These are phyloP conservation scores for Russula virescens DNA, from an alignment of 768 basidiomycete genomes.

Conservation along the genomic window DNA sequence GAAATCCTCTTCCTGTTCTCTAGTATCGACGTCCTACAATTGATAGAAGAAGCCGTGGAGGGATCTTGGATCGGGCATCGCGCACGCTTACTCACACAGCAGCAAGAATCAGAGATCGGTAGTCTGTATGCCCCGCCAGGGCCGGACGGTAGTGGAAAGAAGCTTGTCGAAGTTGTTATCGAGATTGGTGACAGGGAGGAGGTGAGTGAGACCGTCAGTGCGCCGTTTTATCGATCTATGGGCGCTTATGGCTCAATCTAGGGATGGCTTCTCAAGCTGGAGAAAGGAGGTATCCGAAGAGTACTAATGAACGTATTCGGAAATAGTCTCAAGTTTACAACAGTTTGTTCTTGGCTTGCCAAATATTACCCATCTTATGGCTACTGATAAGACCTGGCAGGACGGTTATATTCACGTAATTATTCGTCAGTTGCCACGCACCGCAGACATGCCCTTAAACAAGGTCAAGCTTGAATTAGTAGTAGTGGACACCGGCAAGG, in stretches of 20 bases:
- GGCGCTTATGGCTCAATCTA: conserved; percentile 29
- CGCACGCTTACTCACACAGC: conserved; percentile 64
- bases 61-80: conserved; percentile 92
- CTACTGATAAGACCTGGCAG: conserved; percentile 34
- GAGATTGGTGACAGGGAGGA: conserved; percentile 71
- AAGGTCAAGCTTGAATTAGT: conserved; percentile 75
- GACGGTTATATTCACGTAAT: conserved; percentile 84
- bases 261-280: conserved; percentile 86
- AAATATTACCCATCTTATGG: neutral
- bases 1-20: neutral
- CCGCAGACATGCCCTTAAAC: conserved; percentile 46
- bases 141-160: conserved; percentile 38
- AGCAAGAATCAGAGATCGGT: conserved; percentile 69
- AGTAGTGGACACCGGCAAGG: conserved; percentile 89
- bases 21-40: conserved; percentile 69
- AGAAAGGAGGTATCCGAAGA: conserved; percentile 87
- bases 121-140: conserved; percentile 87
- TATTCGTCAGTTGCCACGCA: conserved; percentile 64
- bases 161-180: conserved; percentile 78
- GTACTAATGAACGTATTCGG: conserved; percentile 94
- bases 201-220: conserved; percentile 37
- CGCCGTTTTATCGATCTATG: neutral
- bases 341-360: conserved; percentile 39
- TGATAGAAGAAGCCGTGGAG: conserved; percentile 86
- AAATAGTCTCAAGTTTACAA: conserved; percentile 90